Evolutionary conservation across 305 asterid species (phyloP), one percentile per base, ranked within the genome.

Genomic region (Caryopteris hybrid): DNA sequence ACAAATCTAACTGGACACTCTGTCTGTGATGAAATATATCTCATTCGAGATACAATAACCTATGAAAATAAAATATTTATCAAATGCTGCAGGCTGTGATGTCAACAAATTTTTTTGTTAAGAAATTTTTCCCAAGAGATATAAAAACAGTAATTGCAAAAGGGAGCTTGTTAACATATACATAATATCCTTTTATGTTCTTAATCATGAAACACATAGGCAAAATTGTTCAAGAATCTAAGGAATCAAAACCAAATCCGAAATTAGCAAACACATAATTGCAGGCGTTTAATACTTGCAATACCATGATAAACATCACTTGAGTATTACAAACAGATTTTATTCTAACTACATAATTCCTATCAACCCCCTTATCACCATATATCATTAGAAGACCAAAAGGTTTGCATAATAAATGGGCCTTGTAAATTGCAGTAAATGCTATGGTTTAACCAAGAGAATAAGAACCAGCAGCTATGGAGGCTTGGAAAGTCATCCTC

Each of bases 41-140:
- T 86, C 99, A 94, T 94, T 78, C 99, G 85, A 50, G 99, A 94
- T 72, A 94, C 98, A 81, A 94, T 94, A 82, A 94, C 99, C 99
- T 94, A 71, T 51, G 42, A 76, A 68, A 38, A 59, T 36, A 70
- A 68, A 68, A 16, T 55, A 54, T 25, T 42, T 31, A 50, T 55
- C 36, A 74, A 71, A 46, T 52, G 22, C 64, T 46, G 31, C 34
- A 69, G 42, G 23, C 33, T 60, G 36, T 45, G 14, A 72, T 50
- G 53, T 48, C 71, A 66, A 52, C 23, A 66, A 48, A 56, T 55
- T 23, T 58, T 65, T 33, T 52, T 29, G 55, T 33, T 4, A 8
- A 38, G 56, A 46, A 45, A 41, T 55, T 21, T 10, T 33, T 16
- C 20, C 48, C 63, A 39, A 18, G 46, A 47, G 8, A 34, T 16